Evolutionary conservation across 2,329 filamentous ascomycete genomes (phyloP), one percentile per base, ranked within the genome.

Genomic region (Biscogniauxia marginata): DNA sequence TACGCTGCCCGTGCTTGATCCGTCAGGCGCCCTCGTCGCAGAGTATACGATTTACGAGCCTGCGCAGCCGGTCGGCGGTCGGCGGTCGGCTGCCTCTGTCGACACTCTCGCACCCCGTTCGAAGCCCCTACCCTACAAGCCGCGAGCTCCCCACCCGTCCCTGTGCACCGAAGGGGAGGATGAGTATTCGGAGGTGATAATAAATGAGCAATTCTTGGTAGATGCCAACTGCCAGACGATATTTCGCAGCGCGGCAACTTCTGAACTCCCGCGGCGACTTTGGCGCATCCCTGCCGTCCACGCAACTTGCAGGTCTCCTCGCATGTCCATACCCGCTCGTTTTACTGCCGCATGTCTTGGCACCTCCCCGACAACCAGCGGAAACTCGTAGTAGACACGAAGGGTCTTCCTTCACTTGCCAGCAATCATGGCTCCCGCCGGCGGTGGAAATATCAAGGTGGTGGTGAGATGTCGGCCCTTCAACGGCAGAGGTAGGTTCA

Each of bases 361-460:
- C 50, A 59, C 47, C 30, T 50, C 23, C 23, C 48, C 52, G n/a
- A 21, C 52, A 39, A 52, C 54, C 52, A 57, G 56, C 61, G 55
- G 54, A 63, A 63, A 58, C 56, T 50, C 59, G 47, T 58, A 63
- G 57, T 64, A 60, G 60, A 63, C 46, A 50, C 54, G 59, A 65
- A 61, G 65, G 55, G 34, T 45, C 49, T 46, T 43, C 58, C 65
- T 61, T 63, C 61, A 49, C 57, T 56, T 62, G 55, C 59, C 58
- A 57, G 53, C 60, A 67, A 73, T 57, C 70, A 90, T 90, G 87
- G 82, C 84, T 62, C 63, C 79, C 59, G 78, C 84, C 67, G 90
- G 90, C 70, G 92, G 90, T 77, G 93, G 95, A 72, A 99, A 99
- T 73, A 99, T 99, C 76, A 99, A 99, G 87, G 95, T 99, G 79